Base-by-base conservation (phyloP, 1,284 basidiomycete species). In the Cutaneotrichosporon cutaneum region DNA sequence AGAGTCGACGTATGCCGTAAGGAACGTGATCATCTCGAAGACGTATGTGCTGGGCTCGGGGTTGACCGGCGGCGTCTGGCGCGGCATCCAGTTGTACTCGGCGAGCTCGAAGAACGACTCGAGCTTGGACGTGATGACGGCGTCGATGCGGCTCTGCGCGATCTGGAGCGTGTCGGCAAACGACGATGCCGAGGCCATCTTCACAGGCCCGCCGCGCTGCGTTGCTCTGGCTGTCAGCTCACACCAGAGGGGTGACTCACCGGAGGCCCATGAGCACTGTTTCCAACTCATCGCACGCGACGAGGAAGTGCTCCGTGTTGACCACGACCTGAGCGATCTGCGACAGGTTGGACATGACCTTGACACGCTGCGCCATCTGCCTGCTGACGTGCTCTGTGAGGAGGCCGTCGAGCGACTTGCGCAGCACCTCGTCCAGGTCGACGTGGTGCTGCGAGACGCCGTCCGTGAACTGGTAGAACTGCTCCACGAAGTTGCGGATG, bases 381-480 rank as follows among this genome's bases (percentile, higher is more conserved):
- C 87, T 84, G 77, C 87, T 87, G 73, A 99, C 90, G 72, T 92
- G 87, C 56, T 87, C 85, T 35, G 87, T 88, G 26, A 99, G 82
- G 47, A 99, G 84, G 54, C 84, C 86, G 77, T 99, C 93, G 10
- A 99, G 83, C 0, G 92, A 92, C 92, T 96, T 93, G 79, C 89
- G 89, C 54, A 99, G 79, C 13, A 97, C 84, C 64, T 94, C 92
- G 73, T 98, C 95, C 27, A 96, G 91, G 74, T 95, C 92, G 44
- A 90, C 85, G 73, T 93, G 90, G 65, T 94, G 89, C 74, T 95
- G 90, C 1, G 89, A 87, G 10, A 96, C 90, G 2, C 94, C 95
- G 69, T 98, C 95, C 0, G 94, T 88, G 76, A 98, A 99, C 42
- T 92, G 88, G 77, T 98, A 97, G 82, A 98, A 99, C 72, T 94